These are phyloP conservation scores for Wickerhamomyces sp. DNA, from an alignment of 1,139 yeast species.

Conservation along the genomic window DNA sequence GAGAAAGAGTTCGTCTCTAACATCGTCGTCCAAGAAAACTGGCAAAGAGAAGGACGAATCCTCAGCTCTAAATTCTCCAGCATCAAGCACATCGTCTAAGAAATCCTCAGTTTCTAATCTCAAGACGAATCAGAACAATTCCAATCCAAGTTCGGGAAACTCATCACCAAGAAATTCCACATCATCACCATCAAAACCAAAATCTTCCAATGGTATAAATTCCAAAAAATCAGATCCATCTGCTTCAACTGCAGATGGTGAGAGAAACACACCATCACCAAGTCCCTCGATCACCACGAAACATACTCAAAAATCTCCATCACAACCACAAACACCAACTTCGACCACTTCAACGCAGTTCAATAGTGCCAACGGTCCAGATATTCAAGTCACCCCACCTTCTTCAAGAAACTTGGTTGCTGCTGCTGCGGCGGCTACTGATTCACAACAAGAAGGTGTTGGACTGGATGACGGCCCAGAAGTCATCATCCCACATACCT, in stretches of 20 bases:
- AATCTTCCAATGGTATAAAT: background rate
- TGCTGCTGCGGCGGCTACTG: constrained; percentile 13
- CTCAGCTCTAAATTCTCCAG: constrained; percentile 1
- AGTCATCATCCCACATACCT: constrained; percentile 36
- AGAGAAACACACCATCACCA: constrained; percentile 12
- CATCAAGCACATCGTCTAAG: constrained; percentile 9
- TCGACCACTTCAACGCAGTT: constrained; percentile 13
- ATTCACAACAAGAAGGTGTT: background rate
- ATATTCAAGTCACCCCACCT: constrained; percentile 2
- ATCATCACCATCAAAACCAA: constrained; percentile 3
- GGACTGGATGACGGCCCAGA: constrained; percentile 13
- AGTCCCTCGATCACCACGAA: constrained; percentile 6
- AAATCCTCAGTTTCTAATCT: constrained; percentile 5
- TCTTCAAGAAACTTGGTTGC: constrained; percentile 20
- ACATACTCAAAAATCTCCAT: background rate
- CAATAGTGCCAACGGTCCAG: constrained; percentile 13
- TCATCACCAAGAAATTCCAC: constrained; percentile 4
- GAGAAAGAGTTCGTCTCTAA: constrained; percentile 19
- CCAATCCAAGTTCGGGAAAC: constrained; percentile 1
- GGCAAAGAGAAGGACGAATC: constrained; percentile 17
- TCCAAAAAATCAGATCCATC: background rate
- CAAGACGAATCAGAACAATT: background rate
- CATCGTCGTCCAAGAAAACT: constrained; percentile 20
- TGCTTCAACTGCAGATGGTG: background rate
- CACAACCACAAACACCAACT: constrained; percentile 3